A percentile compares a stretch with the other conserved stretches of the same genome.
These are phyloP conservation scores for Pilasporangium apinafurcum DNA, from an alignment of 352 stramenopile species.

Conservation along the genomic window DNA sequence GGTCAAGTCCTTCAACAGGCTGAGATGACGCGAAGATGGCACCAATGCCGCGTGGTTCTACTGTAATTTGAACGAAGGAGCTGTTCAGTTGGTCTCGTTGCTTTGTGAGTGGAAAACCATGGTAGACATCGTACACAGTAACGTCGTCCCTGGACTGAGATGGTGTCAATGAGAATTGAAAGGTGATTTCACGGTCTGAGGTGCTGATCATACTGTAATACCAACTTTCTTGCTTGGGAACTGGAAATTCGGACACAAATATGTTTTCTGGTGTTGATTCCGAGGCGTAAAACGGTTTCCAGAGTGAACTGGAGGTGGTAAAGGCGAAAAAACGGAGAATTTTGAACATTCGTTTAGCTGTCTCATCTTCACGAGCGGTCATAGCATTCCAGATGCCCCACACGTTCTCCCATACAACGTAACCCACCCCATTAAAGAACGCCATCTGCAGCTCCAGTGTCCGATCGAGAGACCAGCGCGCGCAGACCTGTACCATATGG, in stretches of 20 bases:
- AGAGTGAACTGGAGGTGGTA: conserved; percentile 31
- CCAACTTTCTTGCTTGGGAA: conserved; percentile 11
- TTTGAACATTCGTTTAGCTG: conserved; percentile 45
- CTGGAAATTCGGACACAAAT: conserved; percentile 41
- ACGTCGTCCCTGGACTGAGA: conserved; percentile 8
- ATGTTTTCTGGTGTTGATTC: conserved; percentile 15
- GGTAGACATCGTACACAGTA: conserved; percentile 60
- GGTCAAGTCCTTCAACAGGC: conserved; percentile 13
- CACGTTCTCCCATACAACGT: conserved; percentile 87
- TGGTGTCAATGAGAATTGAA: conserved; percentile 25
- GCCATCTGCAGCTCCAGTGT: conserved; percentile 51
- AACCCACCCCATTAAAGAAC: conserved; percentile 85
- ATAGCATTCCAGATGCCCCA: conserved; percentile 86
- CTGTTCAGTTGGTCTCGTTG: background rate
- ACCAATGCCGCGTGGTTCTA: conserved; percentile 63
- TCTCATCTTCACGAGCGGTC: conserved; percentile 63
- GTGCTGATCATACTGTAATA: conserved; percentile 67
- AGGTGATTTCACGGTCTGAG: conserved; percentile 12
- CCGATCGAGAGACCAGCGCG: conserved; percentile 75
- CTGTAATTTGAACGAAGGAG: conserved; percentile 15
- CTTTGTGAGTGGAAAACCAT: conserved; percentile 29
- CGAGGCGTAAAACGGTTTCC: conserved; percentile 51
- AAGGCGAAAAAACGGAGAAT: conserved; percentile 56
- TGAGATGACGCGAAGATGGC: conserved; percentile 30
- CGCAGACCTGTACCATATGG: conserved; percentile 81